Base-by-base conservation (phyloP, 2,329 filamentous ascomycete genomes). In the Myriosclerotinia duriaeana region DNA sequence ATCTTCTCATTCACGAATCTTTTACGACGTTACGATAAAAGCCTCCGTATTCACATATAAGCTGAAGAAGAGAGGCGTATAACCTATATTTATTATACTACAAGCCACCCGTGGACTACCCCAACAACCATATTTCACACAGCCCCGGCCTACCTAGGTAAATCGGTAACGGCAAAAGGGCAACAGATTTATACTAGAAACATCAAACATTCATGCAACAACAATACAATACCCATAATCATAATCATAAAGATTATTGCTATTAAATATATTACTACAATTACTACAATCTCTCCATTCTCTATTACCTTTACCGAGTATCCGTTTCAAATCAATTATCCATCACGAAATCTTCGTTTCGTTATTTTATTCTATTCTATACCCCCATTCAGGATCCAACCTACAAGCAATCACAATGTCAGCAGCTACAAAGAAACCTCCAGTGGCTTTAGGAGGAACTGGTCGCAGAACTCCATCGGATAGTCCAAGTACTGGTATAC, bases 401-500 rank as follows among this genome's bases (percentile, higher is more conserved):
- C 63, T 54, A 15, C 26, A 56, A 50, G 12, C 40, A 50, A 53
- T 68, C 66, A 71, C 54, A 34, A 80, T 81, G 79, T 81, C 79
- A 74, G 75, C 79, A 70, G 76, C 75, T 58, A 76, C 78, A 69
- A 80, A 79, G 72, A 81, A 80, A 72, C 76, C 79, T 67, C 72
- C 74, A 36, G 69, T 68, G 15, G 67, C 69, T 20, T n/a, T 60
- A 44, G 42, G 64, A 44, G 42, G 64, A 38, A 34, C 67, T 48
- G 73, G 72, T 44, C 73, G 74, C 46, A 71, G 71, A 67, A 59
- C 72, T 14, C 74, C 75, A 48, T 72, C 72, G 67, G 75, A 76
- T 70, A 69, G 71, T 55, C 70, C 72, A 63, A 69, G 17, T 50
- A 40, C 40, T n/a, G 22, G 26, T 38, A 42, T 30, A 22, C 48